These are phyloP conservation scores for Phytomonas sp. DNA, from an alignment of 208 protist genomes.

Conservation along the genomic window DNA sequence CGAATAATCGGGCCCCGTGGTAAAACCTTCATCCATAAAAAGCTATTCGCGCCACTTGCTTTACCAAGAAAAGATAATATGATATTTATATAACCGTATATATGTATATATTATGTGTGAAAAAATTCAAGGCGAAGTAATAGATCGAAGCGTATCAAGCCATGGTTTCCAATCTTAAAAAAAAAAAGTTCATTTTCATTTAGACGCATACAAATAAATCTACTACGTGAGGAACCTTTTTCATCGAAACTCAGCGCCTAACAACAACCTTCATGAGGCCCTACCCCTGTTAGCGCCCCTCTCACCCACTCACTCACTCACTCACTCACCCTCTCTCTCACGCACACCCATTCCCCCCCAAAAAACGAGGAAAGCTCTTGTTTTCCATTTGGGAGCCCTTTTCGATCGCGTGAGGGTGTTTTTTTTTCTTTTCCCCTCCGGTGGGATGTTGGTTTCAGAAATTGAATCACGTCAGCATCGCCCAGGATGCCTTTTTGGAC, in stretches of 20 bases:
- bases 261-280: background rate
- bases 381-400: background rate
- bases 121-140: no score
- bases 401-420: background rate
- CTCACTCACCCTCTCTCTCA: no score
- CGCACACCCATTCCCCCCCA: no score
- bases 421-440: no score
- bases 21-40: slow-evolving; percentile 22
- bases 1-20: slow-evolving; percentile 25
- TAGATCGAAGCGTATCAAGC: no score
- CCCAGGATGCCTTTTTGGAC: slow-evolving; percentile 70
- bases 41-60: no score
- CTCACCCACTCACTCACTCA: no score
- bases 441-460: background rate
- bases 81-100: background rate
- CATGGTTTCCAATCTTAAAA: no score
- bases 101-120: background rate
- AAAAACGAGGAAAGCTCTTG: no score
- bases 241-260: background rate
- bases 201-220: background rate
- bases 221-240: background rate
- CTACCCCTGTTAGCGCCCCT: no score
- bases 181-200: background rate
- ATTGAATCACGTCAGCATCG: slow-evolving; percentile 53
- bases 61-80: no score